Evolutionary conservation across 2,329 filamentous ascomycete species (phyloP).

Genomic region (Emmonsiellopsis sp.): DNA sequence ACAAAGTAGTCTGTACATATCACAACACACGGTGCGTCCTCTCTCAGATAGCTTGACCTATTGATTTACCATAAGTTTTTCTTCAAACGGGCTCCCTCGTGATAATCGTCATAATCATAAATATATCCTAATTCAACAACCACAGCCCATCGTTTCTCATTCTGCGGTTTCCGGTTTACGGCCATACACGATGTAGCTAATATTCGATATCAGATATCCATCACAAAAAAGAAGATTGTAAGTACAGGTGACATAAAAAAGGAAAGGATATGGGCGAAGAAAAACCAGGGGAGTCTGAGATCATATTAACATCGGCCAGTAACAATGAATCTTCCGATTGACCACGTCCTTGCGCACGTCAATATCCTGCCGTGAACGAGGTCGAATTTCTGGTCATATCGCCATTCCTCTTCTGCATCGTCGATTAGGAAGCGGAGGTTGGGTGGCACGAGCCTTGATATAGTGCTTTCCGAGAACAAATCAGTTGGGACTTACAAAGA

Average conservation of each 20-base stretch:
- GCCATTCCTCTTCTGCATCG: constrained; percentile 17
- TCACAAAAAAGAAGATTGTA: neutral
- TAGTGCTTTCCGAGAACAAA: neutral
- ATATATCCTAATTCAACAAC: too few species aligned
- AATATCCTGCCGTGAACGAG: constrained; percentile 15
- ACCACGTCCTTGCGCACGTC: constrained; percentile 18
- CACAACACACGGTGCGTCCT: too few species aligned
- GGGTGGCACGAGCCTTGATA: constrained; percentile 11
- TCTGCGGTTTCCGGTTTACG: neutral
- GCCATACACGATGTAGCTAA: neutral
- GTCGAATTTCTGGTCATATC: constrained; percentile 15
- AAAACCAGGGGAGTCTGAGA: too few species aligned
- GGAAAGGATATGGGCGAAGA: neutral
- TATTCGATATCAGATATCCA: neutral
- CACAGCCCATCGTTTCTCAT: too few species aligned
- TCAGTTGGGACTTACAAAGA: neutral
- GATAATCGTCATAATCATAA: too few species aligned
- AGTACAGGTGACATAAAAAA: neutral
- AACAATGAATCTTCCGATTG: constrained; percentile 11
- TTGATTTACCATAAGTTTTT: too few species aligned
- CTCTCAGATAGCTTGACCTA: too few species aligned
- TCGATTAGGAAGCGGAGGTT: constrained; percentile 17
- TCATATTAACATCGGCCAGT: constrained; percentile 1
- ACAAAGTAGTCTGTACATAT: too few species aligned
- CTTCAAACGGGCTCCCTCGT: too few species aligned